These are phyloP conservation scores for Lactifluus rugatus DNA, from an alignment of 768 basidiomycete species.

Conservation along the genomic window DNA sequence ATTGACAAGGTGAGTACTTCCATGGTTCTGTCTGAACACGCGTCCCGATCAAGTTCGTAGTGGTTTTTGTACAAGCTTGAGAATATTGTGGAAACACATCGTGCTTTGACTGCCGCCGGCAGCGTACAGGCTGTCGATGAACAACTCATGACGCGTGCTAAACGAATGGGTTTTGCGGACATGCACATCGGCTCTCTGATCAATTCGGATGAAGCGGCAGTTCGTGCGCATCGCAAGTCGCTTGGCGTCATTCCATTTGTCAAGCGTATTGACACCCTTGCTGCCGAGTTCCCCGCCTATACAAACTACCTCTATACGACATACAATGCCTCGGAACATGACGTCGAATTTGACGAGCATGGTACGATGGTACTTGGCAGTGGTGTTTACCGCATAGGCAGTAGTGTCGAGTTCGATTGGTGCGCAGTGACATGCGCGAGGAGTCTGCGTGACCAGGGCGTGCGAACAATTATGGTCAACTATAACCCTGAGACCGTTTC, in stretches of 20 bases:
- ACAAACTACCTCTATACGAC: slow-evolving; percentile 99
- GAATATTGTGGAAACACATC: slow-evolving; percentile 90
- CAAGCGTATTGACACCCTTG: slow-evolving; percentile 98
- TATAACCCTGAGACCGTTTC: slow-evolving; percentile 99
- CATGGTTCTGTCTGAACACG: neutral
- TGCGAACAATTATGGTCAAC: slow-evolving; percentile 97
- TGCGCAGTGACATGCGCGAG: slow-evolving; percentile 99
- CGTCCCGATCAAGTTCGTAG: slow-evolving; percentile 28
- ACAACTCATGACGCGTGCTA: slow-evolving; percentile 77
- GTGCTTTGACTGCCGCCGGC: slow-evolving; percentile 57
- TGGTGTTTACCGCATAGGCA: slow-evolving; percentile 97
- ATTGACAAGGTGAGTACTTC: slow-evolving; percentile 72
- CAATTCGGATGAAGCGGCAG: slow-evolving; percentile 58
- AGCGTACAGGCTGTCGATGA: slow-evolving; percentile 60
- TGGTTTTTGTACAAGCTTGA: slow-evolving; percentile 99
- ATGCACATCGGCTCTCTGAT: slow-evolving; percentile 81
- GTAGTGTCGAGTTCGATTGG: slow-evolving; percentile 99
- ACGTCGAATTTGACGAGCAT: slow-evolving; percentile 90
- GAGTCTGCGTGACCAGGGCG: slow-evolving; percentile 84
- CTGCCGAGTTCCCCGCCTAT: slow-evolving; percentile 96
- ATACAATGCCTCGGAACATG: slow-evolving; percentile 94
- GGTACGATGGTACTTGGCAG: slow-evolving; percentile 99
- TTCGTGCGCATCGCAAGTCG: slow-evolving; percentile 80
- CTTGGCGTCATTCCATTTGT: slow-evolving; percentile 91
- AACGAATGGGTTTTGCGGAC: slow-evolving; percentile 94